These are phyloP conservation scores for Suillus variegatus DNA, from an alignment of 768 basidiomycete genomes.

Conservation along the genomic window DNA sequence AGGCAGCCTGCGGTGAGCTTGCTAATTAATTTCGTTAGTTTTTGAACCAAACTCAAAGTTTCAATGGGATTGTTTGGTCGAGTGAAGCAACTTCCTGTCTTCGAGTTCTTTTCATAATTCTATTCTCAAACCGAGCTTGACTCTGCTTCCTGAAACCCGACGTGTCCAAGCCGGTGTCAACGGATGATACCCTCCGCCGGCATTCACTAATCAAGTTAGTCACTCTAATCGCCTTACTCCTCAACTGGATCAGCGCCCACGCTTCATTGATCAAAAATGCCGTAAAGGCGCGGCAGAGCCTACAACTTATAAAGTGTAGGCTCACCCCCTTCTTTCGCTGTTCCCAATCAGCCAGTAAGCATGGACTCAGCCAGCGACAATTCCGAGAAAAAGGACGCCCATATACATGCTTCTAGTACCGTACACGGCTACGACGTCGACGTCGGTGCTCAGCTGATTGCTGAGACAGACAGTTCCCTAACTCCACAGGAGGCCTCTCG, in stretches of 20 bases:
- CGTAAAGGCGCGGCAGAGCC: conserved; percentile 16
- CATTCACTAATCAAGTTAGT: background rate
- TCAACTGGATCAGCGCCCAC: background rate
- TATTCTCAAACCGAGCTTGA: background rate
- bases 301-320: conserved; percentile 15
- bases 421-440: conserved; percentile 49
- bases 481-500: conserved; percentile 50
- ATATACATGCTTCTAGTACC: conserved; percentile 9
- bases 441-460: conserved; percentile 55
- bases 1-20: background rate
- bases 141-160: background rate
- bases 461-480: conserved; percentile 45
- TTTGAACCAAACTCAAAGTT: background rate
- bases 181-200: background rate
- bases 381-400: background rate
- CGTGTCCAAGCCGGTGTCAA: background rate
- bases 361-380: conserved; percentile 19
- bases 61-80: background rate
- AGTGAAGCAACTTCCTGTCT: background rate
- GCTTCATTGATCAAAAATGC: conserved; percentile 14
- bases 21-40: background rate
- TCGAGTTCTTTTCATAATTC: background rate
- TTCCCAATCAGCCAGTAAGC: background rate
- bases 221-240: background rate
- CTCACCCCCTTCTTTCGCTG: background rate